Evolutionary conservation across 345 rosid genomes (phyloP).

Genomic region (Eucalyptus decipiens): DNA sequence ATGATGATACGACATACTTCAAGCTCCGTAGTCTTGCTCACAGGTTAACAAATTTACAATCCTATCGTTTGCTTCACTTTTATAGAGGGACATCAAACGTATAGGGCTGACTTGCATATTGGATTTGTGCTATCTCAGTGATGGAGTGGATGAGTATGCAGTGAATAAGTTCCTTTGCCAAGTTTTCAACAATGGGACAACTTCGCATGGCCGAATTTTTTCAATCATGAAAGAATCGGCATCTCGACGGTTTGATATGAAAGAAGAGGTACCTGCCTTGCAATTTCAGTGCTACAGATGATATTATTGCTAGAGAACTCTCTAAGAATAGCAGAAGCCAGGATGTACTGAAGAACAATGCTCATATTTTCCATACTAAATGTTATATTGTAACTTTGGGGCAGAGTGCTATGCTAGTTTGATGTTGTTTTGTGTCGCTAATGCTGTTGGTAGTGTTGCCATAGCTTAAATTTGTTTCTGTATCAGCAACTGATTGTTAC

Average conservation of each 20-base stretch:
- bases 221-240: slow-evolving; percentile 71
- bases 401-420: background rate
- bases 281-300: background rate
- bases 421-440: background rate
- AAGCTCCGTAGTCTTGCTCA: slow-evolving; percentile 87
- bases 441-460: background rate
- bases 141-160: slow-evolving; percentile 90
- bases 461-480: background rate
- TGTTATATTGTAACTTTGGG: background rate
- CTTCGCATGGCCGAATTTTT: slow-evolving; percentile 31
- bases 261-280: slow-evolving; percentile 63
- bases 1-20: slow-evolving; percentile 59
- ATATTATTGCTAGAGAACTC: background rate
- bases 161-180: slow-evolving; percentile 72
- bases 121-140: slow-evolving; percentile 32
- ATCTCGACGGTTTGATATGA: slow-evolving; percentile 74
- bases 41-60: slow-evolving; percentile 34
- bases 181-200: slow-evolving; percentile 40
- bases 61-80: background rate
- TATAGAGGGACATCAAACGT: background rate
- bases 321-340: background rate
- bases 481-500: background rate
- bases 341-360: background rate
- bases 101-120: background rate
- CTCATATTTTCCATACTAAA: background rate